Base-by-base conservation (phyloP, 352 stramenopile species). In the Thraustotheca clavata region DNA sequence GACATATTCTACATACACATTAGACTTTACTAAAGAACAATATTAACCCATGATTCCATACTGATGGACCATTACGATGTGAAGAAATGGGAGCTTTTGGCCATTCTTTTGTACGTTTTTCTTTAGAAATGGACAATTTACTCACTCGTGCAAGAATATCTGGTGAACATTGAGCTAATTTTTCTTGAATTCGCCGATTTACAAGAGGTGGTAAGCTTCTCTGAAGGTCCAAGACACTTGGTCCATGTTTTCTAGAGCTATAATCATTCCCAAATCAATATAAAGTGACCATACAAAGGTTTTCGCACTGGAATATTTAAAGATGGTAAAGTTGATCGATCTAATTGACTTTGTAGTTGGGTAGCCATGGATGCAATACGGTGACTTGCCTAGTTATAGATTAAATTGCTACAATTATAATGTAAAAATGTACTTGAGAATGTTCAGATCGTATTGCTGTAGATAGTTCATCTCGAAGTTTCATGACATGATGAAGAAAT, bases 51-150 rank as follows among this genome's bases (percentile, higher is more conserved):
- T 55, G 24, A 7, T 65, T 41, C 57, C 57, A 65, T 14, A 2
- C 26, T 29, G 57, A 54, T 11, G 57, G 14, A 8, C 41, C 2
- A 6, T n/a, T n/a, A 11, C 57, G 57, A 18, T 54, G 36, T 26
- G 57, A 46, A 29, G 57, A 65, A 33, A 40, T 29, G 16, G 57
- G 57, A 14, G 57, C 57, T 18, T 50, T n/a, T 1, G 57, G 57
- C 57, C 57, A 65, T 4, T 34, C 16, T 18, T n/a, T 50, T 35
- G 34, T 1, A 11, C 16, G 52, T n/a, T 24, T 24, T 54, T 54
- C 16, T 54, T 29, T 12, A 6, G 16, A n/a, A 16, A 4, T 4
- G 7, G 49, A 20, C 11, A 61, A 26, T 12, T 48, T 61, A 4
- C 34, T 20, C 52, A 38, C 52, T 8, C 52, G 29, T 14, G 29